Base-by-base conservation (phyloP, 2,329 filamentous ascomycete genomes). In the Aureobasidium leucospermi region DNA sequence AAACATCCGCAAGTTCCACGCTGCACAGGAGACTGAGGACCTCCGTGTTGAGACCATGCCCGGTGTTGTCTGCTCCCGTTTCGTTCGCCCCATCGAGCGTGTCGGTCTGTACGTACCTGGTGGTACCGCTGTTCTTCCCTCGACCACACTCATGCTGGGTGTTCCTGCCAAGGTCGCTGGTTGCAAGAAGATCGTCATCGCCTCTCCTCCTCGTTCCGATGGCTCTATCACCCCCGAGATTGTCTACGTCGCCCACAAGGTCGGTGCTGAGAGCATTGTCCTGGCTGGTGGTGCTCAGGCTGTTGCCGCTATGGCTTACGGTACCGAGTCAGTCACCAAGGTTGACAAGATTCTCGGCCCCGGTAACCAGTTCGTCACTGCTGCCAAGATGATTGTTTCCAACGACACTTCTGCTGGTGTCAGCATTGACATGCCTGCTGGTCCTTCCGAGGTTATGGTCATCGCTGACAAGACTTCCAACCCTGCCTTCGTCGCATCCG, bases 271-370 rank as follows among this genome's bases (percentile, higher is more conserved):
- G 75, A 90, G 89, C 70, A 97, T 99, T 66, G 93, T 99, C 5
- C 83, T 99, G 29, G 94, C 94, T 10, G 94, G 94, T 63, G 94
- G 94, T 63, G 94, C 93, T 0, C 94, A 99, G 76, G 94, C 94
- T 45, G 86, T 99, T 39, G 94, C 93, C 19, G 94, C 94, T 49
- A 88, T 99, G 87, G 94, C 94, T 2, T 99, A 99, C 75, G 94
- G 94, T 49, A 99, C 94, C 0, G 88, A 96, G 75, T 93, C 86
- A 67, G 85, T 99, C 53, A 89, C 81, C 73, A 99, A 99, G 78
- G 94, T 99, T 7, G 94, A 99, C 80, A 99, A 99, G 83, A 96
- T 99, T 67, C 84, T 97, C 11, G 94, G 94, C 0, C 94, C 94
- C 2, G 94, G 94, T 38, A 99, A 99, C 76, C 94, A 97, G 74